Conservation (phyloP, 2,329 filamentous ascomycete species). For the Sclerotinia spermophila region DNA sequence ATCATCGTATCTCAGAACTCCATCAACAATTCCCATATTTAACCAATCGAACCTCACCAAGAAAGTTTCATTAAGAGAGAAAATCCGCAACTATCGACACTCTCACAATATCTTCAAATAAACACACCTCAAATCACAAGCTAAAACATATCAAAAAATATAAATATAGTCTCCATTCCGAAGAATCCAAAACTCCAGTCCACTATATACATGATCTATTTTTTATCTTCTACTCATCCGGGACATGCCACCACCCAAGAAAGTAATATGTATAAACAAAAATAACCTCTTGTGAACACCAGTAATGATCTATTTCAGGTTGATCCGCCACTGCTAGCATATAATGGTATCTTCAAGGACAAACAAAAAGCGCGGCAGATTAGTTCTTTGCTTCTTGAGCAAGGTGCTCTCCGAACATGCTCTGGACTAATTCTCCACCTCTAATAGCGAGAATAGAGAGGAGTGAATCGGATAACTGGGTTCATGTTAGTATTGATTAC, state of each 20-base stretch:
- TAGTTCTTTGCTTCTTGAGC: not conserved
- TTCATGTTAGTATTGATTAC: not conserved
- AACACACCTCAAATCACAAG: not conserved
- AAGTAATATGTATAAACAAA: not conserved
- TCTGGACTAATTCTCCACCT: conserved; percentile 73
- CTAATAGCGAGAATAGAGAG: conserved; percentile 73
- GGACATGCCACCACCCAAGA: not conserved
- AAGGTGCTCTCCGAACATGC: conserved; percentile 57
- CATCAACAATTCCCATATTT: not conserved
- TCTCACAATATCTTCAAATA: not conserved
- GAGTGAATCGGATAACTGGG: conserved; percentile 74
- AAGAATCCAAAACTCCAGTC: not conserved
- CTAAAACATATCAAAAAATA: not conserved
- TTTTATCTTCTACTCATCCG: not conserved
- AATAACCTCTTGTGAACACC: not conserved
- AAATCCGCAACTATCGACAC: not conserved
- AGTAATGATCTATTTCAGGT: not conserved
- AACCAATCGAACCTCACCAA: not conserved
- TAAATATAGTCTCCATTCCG: not conserved
- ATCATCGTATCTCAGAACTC: not conserved
- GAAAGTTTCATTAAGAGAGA: too few species aligned
- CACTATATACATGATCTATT: not conserved
- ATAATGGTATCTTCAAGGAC: not conserved
- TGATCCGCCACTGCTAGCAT: not conserved
- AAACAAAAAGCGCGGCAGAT: not conserved